Evolutionary conservation across 768 basidiomycete species (phyloP).

Genomic region (Xerocomellus amylosporus): DNA sequence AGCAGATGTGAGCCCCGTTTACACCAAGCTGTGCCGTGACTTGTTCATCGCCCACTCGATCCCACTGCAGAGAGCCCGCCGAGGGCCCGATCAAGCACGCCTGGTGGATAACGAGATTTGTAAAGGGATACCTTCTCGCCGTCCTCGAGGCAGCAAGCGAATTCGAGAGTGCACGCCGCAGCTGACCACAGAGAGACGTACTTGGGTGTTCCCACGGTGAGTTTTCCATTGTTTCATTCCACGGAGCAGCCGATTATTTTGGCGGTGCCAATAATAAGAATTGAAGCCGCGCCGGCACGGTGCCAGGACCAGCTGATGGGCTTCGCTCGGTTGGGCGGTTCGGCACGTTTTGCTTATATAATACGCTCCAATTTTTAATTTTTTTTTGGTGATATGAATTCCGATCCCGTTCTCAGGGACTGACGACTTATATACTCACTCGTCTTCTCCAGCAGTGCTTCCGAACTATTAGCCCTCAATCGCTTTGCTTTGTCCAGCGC

Average conservation of each 20-base stretch:
- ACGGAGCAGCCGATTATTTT: slow-evolving; percentile 17
- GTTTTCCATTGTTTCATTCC: slow-evolving; percentile 33
- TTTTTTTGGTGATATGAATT: slow-evolving; percentile 11
- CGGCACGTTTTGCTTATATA: slow-evolving; percentile 28
- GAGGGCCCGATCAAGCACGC: slow-evolving; percentile 22
- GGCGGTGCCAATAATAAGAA: slow-evolving; percentile 31
- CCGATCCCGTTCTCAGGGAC: slow-evolving; percentile 18
- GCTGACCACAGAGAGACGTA: slow-evolving; percentile 12
- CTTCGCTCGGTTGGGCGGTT: slow-evolving; percentile 22
- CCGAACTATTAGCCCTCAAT: slow-evolving; percentile 16
- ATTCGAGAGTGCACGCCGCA: slow-evolving; percentile 17
- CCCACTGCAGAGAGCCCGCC: slow-evolving; percentile 4
- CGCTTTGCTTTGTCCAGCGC: slow-evolving; percentile 10
- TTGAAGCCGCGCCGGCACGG: slow-evolving; percentile 22
- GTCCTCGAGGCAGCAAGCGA: slow-evolving; percentile 37
- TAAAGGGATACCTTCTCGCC: slow-evolving; percentile 21
- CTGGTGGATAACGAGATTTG: slow-evolving; percentile 26
- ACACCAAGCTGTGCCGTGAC: slow-evolving; percentile 11
- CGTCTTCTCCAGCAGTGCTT: slow-evolving; percentile 10
- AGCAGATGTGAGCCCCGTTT: neutral
- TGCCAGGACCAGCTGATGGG: slow-evolving; percentile 20
- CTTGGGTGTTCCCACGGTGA: slow-evolving; percentile 28
- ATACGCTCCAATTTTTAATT: slow-evolving; percentile 6
- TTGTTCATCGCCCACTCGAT: slow-evolving; percentile 9
- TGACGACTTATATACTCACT: slow-evolving; percentile 25